Percentiles rank a stretch among this genome's conserved stretches.
Evolutionary conservation across 768 basidiomycete species (phyloP).

Genomic region (Kwoniella sp.): DNA sequence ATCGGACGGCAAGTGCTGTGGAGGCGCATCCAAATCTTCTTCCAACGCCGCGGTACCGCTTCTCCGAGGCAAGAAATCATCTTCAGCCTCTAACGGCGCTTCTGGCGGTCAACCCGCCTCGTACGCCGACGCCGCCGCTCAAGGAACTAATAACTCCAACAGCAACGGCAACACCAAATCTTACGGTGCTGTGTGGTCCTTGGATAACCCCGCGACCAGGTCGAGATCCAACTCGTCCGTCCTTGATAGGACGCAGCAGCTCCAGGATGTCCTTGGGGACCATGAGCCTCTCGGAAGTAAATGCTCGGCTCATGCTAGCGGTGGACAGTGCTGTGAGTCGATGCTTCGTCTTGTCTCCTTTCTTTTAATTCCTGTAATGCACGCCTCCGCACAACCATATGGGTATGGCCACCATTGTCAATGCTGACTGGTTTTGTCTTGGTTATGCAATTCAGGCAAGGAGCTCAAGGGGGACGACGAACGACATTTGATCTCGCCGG

Average conservation of each 20-base stretch:
- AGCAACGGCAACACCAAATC: constrained; percentile 6
- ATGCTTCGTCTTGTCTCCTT: background rate
- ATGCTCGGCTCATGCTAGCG: constrained; percentile 24
- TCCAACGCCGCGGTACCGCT: constrained; percentile 20
- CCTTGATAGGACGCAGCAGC: constrained; percentile 8
- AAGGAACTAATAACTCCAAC: background rate
- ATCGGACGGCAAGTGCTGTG: constrained; percentile 1
- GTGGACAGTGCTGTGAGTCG: constrained; percentile 28
- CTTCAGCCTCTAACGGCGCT: background rate
- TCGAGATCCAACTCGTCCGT: background rate
- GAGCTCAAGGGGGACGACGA: constrained; percentile 52
- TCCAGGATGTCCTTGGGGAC: constrained; percentile 20
- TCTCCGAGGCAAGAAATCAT: constrained; percentile 10
- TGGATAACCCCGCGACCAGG: constrained; percentile 11
- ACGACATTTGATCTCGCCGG: constrained; percentile 45
- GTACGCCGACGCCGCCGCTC: constrained; percentile 11
- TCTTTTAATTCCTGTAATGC: background rate
- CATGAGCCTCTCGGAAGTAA: constrained; percentile 23
- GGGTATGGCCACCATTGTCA: background rate
- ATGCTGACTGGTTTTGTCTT: background rate
- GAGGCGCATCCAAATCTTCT: background rate
- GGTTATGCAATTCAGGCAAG: constrained; percentile 20
- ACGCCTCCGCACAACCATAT: background rate
- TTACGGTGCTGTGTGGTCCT: constrained; percentile 21
- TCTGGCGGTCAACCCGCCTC: constrained; percentile 1